Conservation (phyloP, 1,284 basidiomycete species). For the Ceratobasidium sp. region DNA sequence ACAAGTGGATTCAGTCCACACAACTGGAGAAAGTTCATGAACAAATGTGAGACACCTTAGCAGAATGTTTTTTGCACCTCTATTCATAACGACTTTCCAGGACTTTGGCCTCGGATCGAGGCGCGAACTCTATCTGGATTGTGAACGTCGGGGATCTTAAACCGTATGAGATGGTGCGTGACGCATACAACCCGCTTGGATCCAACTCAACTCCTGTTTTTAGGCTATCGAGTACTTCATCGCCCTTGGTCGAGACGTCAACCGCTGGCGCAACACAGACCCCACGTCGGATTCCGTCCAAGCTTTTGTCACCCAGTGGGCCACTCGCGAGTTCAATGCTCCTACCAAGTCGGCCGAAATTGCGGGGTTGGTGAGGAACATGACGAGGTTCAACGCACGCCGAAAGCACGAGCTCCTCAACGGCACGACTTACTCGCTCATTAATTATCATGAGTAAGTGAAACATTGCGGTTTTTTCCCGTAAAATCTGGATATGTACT, state of each 20-base stretch:
- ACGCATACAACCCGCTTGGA: background rate
- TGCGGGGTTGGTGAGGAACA: conserved; percentile 67
- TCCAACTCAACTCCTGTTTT: background rate
- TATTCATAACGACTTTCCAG: background rate
- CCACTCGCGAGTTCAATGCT: conserved; percentile 73
- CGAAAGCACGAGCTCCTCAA: conserved; percentile 78
- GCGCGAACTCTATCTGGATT: conserved; percentile 56
- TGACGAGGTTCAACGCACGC: conserved; percentile 72
- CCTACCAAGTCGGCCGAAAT: conserved; percentile 61
- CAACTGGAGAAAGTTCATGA: conserved; percentile 48
- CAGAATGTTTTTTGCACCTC: background rate
- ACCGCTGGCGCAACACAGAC: conserved; percentile 58
- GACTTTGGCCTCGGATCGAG: conserved; percentile 49
- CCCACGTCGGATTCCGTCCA: conserved; percentile 66
- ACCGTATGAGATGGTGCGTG: conserved; percentile 69
- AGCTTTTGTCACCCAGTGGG: conserved; percentile 70
- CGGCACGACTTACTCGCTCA: conserved; percentile 71
- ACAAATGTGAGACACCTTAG: conserved; percentile 41
- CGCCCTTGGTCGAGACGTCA: conserved; percentile 69
- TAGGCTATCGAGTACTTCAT: conserved; percentile 77
- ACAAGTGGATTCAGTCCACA: conserved; percentile 57
- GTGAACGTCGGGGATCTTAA: conserved; percentile 75
- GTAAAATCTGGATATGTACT: background rate
- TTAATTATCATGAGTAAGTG: conserved; percentile 75
- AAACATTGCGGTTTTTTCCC: conserved; percentile 6